A percentile compares a stretch with the other conserved stretches of the same genome.
phyloP scores from a whole-genome alignment of 139 green algal genomes.

The Auxenochlorella pyrenoidosa region DNA sequence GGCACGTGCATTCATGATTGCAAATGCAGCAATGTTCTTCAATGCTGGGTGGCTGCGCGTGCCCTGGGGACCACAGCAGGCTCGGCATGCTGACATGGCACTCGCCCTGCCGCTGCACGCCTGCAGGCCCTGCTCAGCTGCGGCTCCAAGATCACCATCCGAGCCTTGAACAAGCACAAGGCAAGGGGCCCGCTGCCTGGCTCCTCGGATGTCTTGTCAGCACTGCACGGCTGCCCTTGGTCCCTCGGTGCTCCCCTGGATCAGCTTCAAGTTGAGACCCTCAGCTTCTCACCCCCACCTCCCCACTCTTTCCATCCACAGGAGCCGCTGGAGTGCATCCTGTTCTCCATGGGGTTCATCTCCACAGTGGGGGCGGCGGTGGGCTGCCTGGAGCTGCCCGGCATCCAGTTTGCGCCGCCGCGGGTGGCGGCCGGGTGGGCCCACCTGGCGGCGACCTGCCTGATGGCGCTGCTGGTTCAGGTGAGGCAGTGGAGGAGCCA shows the following conservation, averaged over 20 bases:
- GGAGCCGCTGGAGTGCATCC: not conserved
- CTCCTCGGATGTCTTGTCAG: too few species aligned
- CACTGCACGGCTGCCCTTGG: too few species aligned
- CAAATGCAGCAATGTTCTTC: too few species aligned
- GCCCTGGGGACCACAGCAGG: not conserved
- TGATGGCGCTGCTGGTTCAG: constrained; percentile 3
- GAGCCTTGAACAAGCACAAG: not conserved
- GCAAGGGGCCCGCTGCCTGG: too few species aligned
- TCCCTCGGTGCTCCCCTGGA: too few species aligned
- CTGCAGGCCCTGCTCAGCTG: constrained; percentile 1
- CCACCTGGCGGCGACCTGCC: not conserved
- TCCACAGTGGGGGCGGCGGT: not conserved
- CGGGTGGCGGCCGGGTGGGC: not conserved
- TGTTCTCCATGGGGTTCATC: constrained; percentile 7
- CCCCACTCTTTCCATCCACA: not conserved
- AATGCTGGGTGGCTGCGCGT: not conserved
- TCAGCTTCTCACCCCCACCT: not conserved
- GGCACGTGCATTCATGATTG: too few species aligned
- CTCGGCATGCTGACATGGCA: not conserved
- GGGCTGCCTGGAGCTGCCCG: not conserved
- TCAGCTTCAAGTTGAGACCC: too few species aligned
- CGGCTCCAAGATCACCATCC: constrained; percentile 24
- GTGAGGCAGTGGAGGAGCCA: not conserved
- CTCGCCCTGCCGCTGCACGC: not conserved
- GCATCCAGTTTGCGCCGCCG: not conserved